Base-by-base conservation (phyloP, 352 stramenopile species). In the Phytopythium boreale region DNA sequence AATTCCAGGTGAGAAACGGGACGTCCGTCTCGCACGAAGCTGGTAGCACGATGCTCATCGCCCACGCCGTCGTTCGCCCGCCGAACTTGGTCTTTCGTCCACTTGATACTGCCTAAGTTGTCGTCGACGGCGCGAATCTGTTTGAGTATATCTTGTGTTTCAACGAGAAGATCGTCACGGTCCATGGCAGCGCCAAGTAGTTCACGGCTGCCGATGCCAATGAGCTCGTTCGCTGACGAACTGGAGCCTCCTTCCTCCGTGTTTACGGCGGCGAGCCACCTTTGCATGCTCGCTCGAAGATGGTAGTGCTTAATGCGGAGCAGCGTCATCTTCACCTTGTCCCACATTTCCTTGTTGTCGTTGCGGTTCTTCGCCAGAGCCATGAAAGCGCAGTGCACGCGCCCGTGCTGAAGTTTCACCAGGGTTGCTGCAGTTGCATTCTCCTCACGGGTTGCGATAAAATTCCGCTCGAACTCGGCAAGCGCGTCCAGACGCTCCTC, bases 101-200 rank as follows among this genome's bases (percentile, higher is more conserved):
- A 87, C 1, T 61, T 49, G 22, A 88, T 70, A 15, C 56, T 61
- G 39, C 82, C 58, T 0, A 92, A 53, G 22, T 70, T 66, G 2
- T 52, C 58, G 31, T 81, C 71, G 4, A 80, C 84, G 55, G 62
- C 53, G 8, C 71, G 77, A 11, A 92, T 67, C 27, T 84, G 57
- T 19, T 77, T 64, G 1, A 92, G 61, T 0, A 87, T 46, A 37
- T 71, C 59, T 39, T 84, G 75, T 27, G 77, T 67, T 27, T 90
- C 79, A 4, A 77, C 62, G 36, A 82, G 56, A 15, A 92, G 34
- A 31, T 86, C 77, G 31, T 82, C 74, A 20, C 83, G 76, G 0
- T 74, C 77, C 11, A 88, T 64, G 15, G 77, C 67, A 10, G 78
- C 77, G 56, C 83, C 82, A 57, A 81, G 55, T 6, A 91, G 55